Evolutionary conservation across 768 basidiomycete genomes (phyloP), one percentile per base, ranked within the genome.

Genomic region (Steccherinum ochraceum): DNA sequence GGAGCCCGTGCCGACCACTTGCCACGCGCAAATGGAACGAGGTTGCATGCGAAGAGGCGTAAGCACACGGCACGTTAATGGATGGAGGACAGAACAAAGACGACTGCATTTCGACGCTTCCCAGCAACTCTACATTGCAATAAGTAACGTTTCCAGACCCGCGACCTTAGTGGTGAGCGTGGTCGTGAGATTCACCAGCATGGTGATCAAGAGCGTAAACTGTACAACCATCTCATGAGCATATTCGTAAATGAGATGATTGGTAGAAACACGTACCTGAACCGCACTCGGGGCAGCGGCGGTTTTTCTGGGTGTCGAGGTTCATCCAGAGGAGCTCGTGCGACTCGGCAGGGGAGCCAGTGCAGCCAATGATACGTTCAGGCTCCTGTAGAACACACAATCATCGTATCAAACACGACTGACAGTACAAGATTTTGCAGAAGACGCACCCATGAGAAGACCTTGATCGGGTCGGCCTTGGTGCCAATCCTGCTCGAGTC

Each of bases 231-330:
- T n/a, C n/a, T 35, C 7, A 35, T 35, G 30, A 35, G 30, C 30
- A 16, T 7, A 16, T n/a, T 35, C 16, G 30, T 16, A 7, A 44
- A 40, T 12, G 39, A 16, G 26, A 45, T n/a, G 16, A 10, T 43
- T 4, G 13, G 3, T 24, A 43, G 21, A 24, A n/a, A 49, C 24
- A 71, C 84, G 46, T 62, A 94, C 93, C 90, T 50, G 86, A 93
- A 60, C 94, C 94, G 58, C 94, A 97, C 71, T 97, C 94, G 12
- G 80, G 75, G 82, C 94, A 97, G 65, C 94, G 87, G 56, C 76
- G 73, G 57, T 77, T 74, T 68, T 84, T 81, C 61, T 86, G 76
- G 60, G 80, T 76, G 53, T 68, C 75, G 59, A 89, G 56, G 54
- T 64, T 78, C 67, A 93, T 82, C 94, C 94, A 97, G 60, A 83